Percentiles rank a stretch among this genome's conserved stretches.
Evolutionary conservation across 1,284 basidiomycete genomes (phyloP).

Genomic region (Exobasidium rhododendri): DNA sequence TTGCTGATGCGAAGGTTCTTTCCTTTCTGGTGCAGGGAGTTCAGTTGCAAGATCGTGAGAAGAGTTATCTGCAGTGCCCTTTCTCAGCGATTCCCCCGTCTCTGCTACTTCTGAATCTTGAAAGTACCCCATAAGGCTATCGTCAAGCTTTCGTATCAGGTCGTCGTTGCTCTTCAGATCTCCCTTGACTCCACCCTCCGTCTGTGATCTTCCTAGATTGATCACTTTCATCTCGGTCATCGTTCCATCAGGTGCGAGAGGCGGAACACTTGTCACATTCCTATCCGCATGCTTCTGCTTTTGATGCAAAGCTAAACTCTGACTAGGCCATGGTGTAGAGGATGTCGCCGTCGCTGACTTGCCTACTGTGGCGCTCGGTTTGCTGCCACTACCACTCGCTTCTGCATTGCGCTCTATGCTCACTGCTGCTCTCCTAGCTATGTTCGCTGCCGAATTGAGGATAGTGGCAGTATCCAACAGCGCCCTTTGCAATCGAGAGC

Average conservation of each 20-base stretch:
- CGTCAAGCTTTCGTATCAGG: conserved; percentile 14
- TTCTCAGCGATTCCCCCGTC: background rate
- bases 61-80: too few relatives aligned
- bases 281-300: background rate
- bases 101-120: conserved; percentile 4
- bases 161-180: background rate
- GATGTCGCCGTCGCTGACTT: background rate
- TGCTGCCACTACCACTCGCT: background rate
- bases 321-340: background rate
- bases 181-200: background rate
- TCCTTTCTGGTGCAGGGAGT: background rate
- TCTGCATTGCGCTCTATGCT: background rate
- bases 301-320: background rate
- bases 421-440: conserved; percentile 1
- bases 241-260: conserved; percentile 21
- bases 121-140: conserved; percentile 16
- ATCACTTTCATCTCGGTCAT: conserved; percentile 24
- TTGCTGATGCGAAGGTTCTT: background rate
- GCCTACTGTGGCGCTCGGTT: too few relatives aligned
- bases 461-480: conserved; percentile 5
- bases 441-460: conserved; percentile 7
- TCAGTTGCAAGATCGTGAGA: too few relatives aligned
- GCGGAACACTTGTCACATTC: background rate
- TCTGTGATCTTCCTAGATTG: conserved; percentile 3
- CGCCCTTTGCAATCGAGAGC: conserved; percentile 4